Conservation (phyloP, 306 rosid species). For the Begonia fuchsioides region DNA sequence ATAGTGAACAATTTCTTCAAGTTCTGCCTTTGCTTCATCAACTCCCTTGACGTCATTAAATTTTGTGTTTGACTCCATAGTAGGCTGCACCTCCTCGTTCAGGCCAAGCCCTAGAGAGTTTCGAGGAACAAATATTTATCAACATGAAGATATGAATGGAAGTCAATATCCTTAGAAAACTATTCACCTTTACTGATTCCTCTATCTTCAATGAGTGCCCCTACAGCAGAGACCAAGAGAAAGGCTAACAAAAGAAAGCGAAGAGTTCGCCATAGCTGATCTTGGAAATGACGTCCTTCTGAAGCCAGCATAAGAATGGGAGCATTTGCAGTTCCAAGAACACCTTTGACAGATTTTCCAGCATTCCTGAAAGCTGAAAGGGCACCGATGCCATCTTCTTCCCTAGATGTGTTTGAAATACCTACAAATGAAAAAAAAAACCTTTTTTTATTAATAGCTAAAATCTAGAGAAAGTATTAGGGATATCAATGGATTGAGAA, state of each 20-base stretch:
- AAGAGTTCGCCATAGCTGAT: constrained; percentile 61
- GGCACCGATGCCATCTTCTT: constrained; percentile 35
- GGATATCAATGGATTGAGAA: no score
- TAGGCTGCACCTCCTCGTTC: constrained; percentile 60
- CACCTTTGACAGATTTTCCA: constrained; percentile 41
- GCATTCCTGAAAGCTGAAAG: constrained; percentile 40
- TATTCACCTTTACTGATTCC: constrained; percentile 61
- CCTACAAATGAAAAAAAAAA: constrained; percentile 23
- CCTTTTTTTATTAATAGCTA: no score
- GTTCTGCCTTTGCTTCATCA: constrained; percentile 85
- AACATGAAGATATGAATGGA: not conserved
- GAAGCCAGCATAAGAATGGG: constrained; percentile 65
- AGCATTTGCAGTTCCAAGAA: constrained; percentile 64
- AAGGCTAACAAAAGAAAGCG: constrained; percentile 44
- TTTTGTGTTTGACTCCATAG: constrained; percentile 57
- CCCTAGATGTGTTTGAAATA: constrained; percentile 32
- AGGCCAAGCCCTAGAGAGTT: constrained; percentile 41
- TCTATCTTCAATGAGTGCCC: constrained; percentile 67
- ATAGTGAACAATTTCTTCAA: constrained; percentile 86
- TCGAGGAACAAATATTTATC: constrained; percentile 11
- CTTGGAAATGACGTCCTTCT: constrained; percentile 55
- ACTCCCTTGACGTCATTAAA: constrained; percentile 76
- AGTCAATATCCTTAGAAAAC: constrained; percentile 8
- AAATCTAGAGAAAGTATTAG: no score
- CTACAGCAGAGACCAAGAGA: constrained; percentile 60